phyloP scores from a whole-genome alignment of 305 asterid genomes.

The Fraxinus xanthoxyloides region DNA sequence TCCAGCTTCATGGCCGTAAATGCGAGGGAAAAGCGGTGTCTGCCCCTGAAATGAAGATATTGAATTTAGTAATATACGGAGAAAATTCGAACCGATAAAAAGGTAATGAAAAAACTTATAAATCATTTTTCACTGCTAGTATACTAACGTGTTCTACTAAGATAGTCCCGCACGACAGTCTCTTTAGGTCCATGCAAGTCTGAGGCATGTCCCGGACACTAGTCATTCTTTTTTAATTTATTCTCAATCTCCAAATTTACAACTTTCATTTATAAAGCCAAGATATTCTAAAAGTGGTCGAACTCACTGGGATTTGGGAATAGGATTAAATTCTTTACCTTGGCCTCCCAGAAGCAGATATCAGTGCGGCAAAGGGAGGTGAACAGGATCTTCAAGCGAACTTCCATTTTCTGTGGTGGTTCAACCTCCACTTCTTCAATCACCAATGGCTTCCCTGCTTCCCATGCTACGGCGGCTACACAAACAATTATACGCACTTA shows the following conservation, averaged over 20 bases:
- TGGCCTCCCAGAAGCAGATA: constrained; percentile 74
- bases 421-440: constrained; percentile 75
- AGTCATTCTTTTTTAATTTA: not conserved
- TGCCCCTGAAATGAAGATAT: constrained; percentile 40
- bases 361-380: constrained; percentile 79
- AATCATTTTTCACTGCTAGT: not conserved
- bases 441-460: constrained; percentile 68
- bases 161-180: not conserved
- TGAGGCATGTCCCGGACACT: not conserved
- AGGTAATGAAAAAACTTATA: not conserved
- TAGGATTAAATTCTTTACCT: constrained; percentile 34
- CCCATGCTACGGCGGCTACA: constrained; percentile 73
- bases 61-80: not conserved
- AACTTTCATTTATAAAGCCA: not conserved
- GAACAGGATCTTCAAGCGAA: constrained; percentile 58
- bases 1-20: constrained; percentile 63
- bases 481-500: not conserved
- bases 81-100: not conserved
- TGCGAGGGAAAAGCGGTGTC: constrained; percentile 56
- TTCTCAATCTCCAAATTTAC: not conserved
- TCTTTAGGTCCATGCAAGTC: not conserved
- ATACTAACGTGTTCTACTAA: not conserved
- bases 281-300: not conserved
- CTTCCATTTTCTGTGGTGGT: constrained; percentile 71
- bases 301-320: not conserved